phyloP scores from a whole-genome alignment of 1,284 basidiomycete genomes.

The Vanrija sp. region DNA sequence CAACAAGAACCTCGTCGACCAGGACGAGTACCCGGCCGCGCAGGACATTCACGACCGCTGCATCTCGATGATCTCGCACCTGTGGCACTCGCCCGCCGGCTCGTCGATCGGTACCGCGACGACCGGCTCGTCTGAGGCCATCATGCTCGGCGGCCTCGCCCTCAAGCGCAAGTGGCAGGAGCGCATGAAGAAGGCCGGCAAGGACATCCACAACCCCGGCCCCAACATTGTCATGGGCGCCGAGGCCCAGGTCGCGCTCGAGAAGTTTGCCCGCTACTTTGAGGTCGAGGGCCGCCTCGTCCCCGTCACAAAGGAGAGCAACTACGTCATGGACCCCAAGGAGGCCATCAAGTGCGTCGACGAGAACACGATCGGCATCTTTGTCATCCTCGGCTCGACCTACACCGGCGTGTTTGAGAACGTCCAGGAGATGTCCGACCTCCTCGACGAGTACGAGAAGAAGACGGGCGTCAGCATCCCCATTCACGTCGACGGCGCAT shows the following conservation, averaged over 20 bases:
- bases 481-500: slow-evolving; percentile 64
- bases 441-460: slow-evolving; percentile 81
- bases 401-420: slow-evolving; percentile 93
- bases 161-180: slow-evolving; percentile 95
- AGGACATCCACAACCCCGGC: slow-evolving; percentile 76
- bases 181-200: slow-evolving; percentile 77
- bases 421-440: slow-evolving; percentile 77
- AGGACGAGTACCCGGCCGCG: slow-evolving; percentile 86
- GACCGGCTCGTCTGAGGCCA: slow-evolving; percentile 86
- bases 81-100: slow-evolving; percentile 81
- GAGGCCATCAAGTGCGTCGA: slow-evolving; percentile 82
- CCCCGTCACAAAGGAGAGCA: slow-evolving; percentile 68
- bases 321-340: slow-evolving; percentile 78
- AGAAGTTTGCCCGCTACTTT: slow-evolving; percentile 70
- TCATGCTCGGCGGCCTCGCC: slow-evolving; percentile 87
- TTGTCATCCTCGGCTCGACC: slow-evolving; percentile 55
- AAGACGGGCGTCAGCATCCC: slow-evolving; percentile 73
- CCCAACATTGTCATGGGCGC: slow-evolving; percentile 57
- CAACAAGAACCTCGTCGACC: slow-evolving; percentile 83
- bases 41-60: slow-evolving; percentile 71
- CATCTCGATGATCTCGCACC: slow-evolving; percentile 75
- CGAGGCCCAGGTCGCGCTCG: slow-evolving; percentile 73
- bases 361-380: slow-evolving; percentile 64
- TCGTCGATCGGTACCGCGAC: slow-evolving; percentile 86
- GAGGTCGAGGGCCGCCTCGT: slow-evolving; percentile 62